Evolutionary conservation across 306 rosid species (phyloP), one percentile per base, ranked within the genome.

Genomic region (Begonia fuchsioides): DNA sequence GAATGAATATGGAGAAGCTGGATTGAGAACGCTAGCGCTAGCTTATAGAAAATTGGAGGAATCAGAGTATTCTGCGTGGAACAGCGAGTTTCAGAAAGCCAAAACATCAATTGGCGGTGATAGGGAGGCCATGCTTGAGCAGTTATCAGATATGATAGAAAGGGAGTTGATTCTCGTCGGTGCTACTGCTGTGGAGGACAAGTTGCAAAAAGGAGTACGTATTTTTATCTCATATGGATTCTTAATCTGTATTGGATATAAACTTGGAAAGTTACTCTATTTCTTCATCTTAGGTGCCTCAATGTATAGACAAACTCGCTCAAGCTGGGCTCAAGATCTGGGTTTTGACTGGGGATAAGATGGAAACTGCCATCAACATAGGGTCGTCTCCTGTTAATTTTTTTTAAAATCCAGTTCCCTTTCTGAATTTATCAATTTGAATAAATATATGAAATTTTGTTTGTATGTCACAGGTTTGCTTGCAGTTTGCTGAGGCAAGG

Each of bases 351-450:
- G 99, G 99, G 46, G 99, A 92, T 72, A 92, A 92, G 75, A 92
- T 92, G 99, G 99, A 92, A 80, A 92, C 99, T 50, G 96, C 98
- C 59, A 85, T 92, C 81, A 92, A 92, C 69, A 92, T 92, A 65
- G 96, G 96, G 98, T 90, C 62, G 82, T 79, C 56, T 50, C 57
- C 54, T 51, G 48, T 55, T 47, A 60, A 50, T 49, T 39, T 59
- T 56, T 60, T n/a, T 32, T 61, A 26, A n/a, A n/a, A n/a, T 5
- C 35, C 45, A 41, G 45, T 41, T 2, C n/a, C 12, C 45, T 8
- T 10, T 11, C 12, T 10, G 12, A 41, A 11, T 41, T 41, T 41
- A 41, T n/a, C n/a, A 41, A 11, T 41, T 9, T 32, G 39, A 26
- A 52, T 46, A 66, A 44, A 7, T 8, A 39, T 39, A 38, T 13